Evolutionary conservation across 139 green algal species (phyloP), one percentile per base, ranked within the genome.

Genomic region (Picochlorum sp.): DNA sequence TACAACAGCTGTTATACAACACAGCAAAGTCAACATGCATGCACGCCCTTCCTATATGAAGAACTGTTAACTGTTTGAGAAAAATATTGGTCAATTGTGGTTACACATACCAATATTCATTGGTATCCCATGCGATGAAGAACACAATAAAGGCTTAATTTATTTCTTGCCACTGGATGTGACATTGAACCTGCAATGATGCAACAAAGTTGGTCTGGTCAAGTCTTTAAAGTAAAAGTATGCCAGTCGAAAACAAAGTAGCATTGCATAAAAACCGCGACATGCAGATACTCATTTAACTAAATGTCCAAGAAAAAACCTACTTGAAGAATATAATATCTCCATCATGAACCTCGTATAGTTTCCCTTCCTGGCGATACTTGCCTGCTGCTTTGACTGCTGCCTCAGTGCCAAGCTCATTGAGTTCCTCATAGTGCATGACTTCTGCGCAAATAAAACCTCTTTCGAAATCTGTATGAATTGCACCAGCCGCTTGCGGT

Each of bases 371-470:
- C 64, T 99, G 93, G 52, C 78, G 70, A 74, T 94, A 97, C 73
- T 98, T 98, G 53, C 93, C 93, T 1, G 81, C 84, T 5, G 90
- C 89, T 81, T 97, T 96, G 36, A 93, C 82, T 13, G 81, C 82
- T 0, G 55, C 37, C 56, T 94, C 86, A n/a, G 24, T 85, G 39
- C 82, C 82, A 13, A 87, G 54, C 66, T 92, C 85, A 37, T 94
- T 81, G 22, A 95, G 73, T 58, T 92, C 86, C 1, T 83, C 76
- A 51, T 83, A 94, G 28, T 68, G 63, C 80, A 93, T 89, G 5
- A 94, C 87, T 66, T 99, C 93, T 1, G 93, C 93, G 35, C 90
- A 96, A 67, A 99, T 99, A 83, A 99, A 99, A 16, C 93, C 93
- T 10, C 87, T 64, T 73, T 99, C 93, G 74, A 99, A 99, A 82